Percentiles rank a stretch among this genome's conserved stretches.
These are phyloP conservation scores for Dalbergia oliveri DNA, from an alignment of 306 rosid genomes.

Conservation along the genomic window DNA sequence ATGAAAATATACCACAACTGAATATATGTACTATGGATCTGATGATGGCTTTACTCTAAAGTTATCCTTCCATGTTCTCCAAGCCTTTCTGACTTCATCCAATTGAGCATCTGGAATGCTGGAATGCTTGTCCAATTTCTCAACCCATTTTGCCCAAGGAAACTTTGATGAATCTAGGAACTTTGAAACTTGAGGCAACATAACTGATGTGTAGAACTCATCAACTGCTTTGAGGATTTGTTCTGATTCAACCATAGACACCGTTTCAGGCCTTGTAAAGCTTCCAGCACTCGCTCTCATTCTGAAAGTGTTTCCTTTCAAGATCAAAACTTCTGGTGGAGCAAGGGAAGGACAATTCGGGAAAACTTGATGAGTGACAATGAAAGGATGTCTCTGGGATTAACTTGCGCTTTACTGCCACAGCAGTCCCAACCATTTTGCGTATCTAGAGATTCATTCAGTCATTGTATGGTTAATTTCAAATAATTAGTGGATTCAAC, in stretches of 20 bases:
- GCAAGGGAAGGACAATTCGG: constrained; percentile 79
- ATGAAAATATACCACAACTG: constrained; percentile 31
- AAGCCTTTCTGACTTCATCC: constrained; percentile 78
- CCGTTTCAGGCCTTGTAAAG: constrained; percentile 74
- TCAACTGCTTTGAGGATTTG: constrained; percentile 69
- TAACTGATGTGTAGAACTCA: constrained; percentile 71
- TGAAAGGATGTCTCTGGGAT: constrained; percentile 74
- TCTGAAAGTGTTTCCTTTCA: constrained; percentile 74
- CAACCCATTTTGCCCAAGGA: constrained; percentile 89
- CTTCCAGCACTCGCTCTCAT: constrained; percentile 63
- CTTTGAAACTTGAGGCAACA: constrained; percentile 76
- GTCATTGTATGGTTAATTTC: constrained; percentile 23
- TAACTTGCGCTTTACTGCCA: constrained; percentile 82
- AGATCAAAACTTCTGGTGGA: constrained; percentile 79
- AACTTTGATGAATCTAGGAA: constrained; percentile 76
- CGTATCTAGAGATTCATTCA: constrained; percentile 68
- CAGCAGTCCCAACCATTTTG: constrained; percentile 91
- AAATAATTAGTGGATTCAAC: constrained; percentile 24
- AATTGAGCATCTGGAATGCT: constrained; percentile 70
- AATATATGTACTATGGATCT: constrained; percentile 37
- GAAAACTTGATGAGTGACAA: constrained; percentile 81
- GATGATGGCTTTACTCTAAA: constrained; percentile 42
- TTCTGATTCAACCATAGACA: constrained; percentile 76
- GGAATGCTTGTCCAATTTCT: constrained; percentile 71
- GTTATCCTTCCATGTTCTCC: constrained; percentile 79